These are phyloP conservation scores for Ceratobasidium sp. DNA, from an alignment of 1,284 basidiomycete genomes.

Conservation along the genomic window DNA sequence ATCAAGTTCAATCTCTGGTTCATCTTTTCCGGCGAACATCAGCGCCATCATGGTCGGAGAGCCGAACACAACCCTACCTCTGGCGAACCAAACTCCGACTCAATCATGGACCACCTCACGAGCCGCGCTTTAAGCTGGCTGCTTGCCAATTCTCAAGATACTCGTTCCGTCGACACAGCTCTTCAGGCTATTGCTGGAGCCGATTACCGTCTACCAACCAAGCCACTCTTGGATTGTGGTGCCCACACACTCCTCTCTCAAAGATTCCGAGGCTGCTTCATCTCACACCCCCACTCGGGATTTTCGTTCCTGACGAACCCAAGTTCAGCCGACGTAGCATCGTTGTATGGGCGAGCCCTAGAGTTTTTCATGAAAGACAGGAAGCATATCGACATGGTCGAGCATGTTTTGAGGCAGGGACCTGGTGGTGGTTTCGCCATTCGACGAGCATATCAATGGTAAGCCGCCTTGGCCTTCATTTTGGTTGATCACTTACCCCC, in stretches of 20 bases:
- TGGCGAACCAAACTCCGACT: not conserved
- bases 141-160: constrained; percentile 32
- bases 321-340: constrained; percentile 21
- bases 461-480: not conserved
- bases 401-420: constrained; percentile 8
- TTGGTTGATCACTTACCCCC: not conserved
- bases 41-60: not conserved
- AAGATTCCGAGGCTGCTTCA: constrained; percentile 35
- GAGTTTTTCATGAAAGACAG: constrained; percentile 32
- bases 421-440: constrained; percentile 37
- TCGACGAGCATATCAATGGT: constrained; percentile 35
- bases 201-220: constrained; percentile 25
- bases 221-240: constrained; percentile 18
- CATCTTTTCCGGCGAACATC: not conserved
- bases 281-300: constrained; percentile 34
- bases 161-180: constrained; percentile 21
- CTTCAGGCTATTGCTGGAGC: constrained; percentile 37
- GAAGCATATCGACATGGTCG: not conserved
- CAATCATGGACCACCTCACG: constrained; percentile 35
- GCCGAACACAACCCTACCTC: not conserved
- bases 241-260: constrained; percentile 31
- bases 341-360: constrained; percentile 26
- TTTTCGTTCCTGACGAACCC: constrained; percentile 34
- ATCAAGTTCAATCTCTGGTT: not conserved
- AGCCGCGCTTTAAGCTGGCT: constrained; percentile 28